Base-by-base conservation (phyloP, 2,329 filamentous ascomycete species). In the Colletotrichum limetticola region DNA sequence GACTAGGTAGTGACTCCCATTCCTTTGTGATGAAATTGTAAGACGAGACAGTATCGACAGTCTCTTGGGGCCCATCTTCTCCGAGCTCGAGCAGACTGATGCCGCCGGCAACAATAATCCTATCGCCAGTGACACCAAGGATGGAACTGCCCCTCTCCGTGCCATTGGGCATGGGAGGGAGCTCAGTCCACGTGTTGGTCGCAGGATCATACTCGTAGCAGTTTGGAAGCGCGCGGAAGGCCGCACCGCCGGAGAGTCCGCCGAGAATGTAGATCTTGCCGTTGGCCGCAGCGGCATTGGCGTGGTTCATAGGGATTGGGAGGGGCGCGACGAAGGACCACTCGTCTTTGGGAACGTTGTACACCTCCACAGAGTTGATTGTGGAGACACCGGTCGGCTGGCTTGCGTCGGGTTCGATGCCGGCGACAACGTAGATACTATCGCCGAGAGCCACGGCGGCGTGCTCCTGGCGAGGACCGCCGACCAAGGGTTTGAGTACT, bases 221-320 rank as follows among this genome's bases (percentile, higher is more conserved):
- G 9, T 79, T 74, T 0, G 75, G 32, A 2, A 78, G 66, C 0
- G 78, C 79, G 14, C 69, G 57, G 81, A 81, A 83, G 0, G 75
- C 73, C 22, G 66, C 74, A 14, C 77, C 72, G 8, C 75, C 76
- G 2, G 75, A 74, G 1, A 85, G 77, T 0, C 82, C 83, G 6
- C 84, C 83, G 2, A 86, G 76, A 0, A 85, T 61, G 67, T 84
- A 85, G 14, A 85, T 77, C 66, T 82, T 82, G 57, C 79, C 79
- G 56, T 80, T 71, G 2, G 82, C 76, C 0, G 75, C 79, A 7
- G 80, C 83, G 24, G 78, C 79, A 63, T 85, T 86, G 58, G 79
- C 76, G 65, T 85, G 83, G 60, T 83, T 84, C 3, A 82, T 72
- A 5, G 76, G 57, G 0, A 78, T 56, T 0, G 83, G 83, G 0